Conservation (phyloP, 2,329 filamentous ascomycete species). For the Colletotrichum sp. region DNA sequence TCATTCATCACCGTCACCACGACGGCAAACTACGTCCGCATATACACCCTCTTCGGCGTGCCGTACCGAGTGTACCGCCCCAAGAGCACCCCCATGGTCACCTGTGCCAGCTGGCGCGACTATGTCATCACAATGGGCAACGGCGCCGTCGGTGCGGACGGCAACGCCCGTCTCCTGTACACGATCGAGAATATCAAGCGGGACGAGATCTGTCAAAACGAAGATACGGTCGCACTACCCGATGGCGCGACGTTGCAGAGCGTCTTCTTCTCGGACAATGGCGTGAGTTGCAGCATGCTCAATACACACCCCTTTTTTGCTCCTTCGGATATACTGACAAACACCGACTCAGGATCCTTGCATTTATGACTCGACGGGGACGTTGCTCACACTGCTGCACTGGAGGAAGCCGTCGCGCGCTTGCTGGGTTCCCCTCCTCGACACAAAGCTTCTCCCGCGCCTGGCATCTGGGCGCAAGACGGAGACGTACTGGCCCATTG, state of each 20-base stretch:
- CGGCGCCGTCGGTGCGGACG: slow-evolving; percentile 81
- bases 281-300: slow-evolving; percentile 60
- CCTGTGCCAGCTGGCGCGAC: slow-evolving; percentile 92
- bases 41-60: slow-evolving; percentile 92
- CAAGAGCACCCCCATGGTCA: slow-evolving; percentile 88
- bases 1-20: slow-evolving; percentile 92
- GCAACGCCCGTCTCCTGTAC: slow-evolving; percentile 80
- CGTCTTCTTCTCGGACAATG: slow-evolving; percentile 90
- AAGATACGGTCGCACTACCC: slow-evolving; percentile 87
- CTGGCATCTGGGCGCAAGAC: slow-evolving; percentile 84
- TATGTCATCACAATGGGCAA: slow-evolving; percentile 98
- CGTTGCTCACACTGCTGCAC: slow-evolving; percentile 84
- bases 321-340: slow-evolving; percentile 2
- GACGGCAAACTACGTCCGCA: slow-evolving; percentile 83
- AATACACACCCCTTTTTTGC: background rate
- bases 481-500: slow-evolving; percentile 94
- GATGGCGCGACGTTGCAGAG: slow-evolving; percentile 75
- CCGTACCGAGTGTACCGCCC: slow-evolving; percentile 89
- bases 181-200: slow-evolving; percentile 94
- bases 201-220: slow-evolving; percentile 92
- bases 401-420: slow-evolving; percentile 89
- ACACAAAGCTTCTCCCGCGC: slow-evolving; percentile 84
- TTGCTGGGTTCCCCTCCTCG: slow-evolving; percentile 89
- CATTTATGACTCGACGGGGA: slow-evolving; percentile 93
- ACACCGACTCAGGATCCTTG: slow-evolving; percentile 74